These are phyloP conservation scores for Trichocladium uniseriatum DNA, from an alignment of 495 filamentous ascomycete genomes.

Conservation along the genomic window DNA sequence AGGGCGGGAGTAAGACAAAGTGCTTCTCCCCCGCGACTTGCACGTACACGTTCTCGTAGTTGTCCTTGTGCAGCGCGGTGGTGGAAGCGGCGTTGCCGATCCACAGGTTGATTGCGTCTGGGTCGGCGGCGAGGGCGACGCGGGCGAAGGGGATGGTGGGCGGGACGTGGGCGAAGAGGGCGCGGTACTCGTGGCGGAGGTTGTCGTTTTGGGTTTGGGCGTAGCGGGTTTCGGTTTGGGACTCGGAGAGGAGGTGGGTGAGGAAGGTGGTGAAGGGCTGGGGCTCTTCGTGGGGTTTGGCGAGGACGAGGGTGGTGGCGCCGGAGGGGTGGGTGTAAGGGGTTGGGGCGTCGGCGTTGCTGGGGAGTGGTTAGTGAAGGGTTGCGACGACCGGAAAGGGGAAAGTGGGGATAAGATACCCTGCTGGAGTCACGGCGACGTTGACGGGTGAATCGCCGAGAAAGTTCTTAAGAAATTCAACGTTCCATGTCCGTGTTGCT, in stretches of 20 bases:
- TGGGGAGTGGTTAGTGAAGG: constrained; percentile 22
- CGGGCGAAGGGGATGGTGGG: constrained; percentile 54
- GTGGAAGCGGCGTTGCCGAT: constrained; percentile 56
- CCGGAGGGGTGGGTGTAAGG: constrained; percentile 6
- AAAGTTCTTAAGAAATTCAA: constrained; percentile 39
- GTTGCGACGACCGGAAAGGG: no score
- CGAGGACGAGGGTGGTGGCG: constrained; percentile 39
- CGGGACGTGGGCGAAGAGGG: constrained; percentile 48
- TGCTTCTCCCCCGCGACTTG: constrained; percentile 60
- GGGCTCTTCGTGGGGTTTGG: constrained; percentile 46
- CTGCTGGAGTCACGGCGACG: constrained; percentile 60
- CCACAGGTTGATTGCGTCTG: constrained; percentile 74
- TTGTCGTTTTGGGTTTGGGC: constrained; percentile 68
- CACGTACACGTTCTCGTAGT: constrained; percentile 75
- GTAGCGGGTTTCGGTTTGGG: constrained; percentile 37
- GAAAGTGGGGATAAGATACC: no score
- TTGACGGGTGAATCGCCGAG: constrained; percentile 49
- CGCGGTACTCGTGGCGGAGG: constrained; percentile 54
- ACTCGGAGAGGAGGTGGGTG: constrained; percentile 33
- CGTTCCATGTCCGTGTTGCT: constrained; percentile 51
- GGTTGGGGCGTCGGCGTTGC: constrained; percentile 54
- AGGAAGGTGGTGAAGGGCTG: constrained; percentile 41
- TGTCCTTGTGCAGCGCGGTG: constrained; percentile 66
- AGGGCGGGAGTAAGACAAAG: constrained; percentile 60
- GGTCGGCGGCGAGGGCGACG: constrained; percentile 48